Evolutionary conservation across 768 basidiomycete genomes (phyloP).

Genomic region (Coprinellus micaceus): DNA sequence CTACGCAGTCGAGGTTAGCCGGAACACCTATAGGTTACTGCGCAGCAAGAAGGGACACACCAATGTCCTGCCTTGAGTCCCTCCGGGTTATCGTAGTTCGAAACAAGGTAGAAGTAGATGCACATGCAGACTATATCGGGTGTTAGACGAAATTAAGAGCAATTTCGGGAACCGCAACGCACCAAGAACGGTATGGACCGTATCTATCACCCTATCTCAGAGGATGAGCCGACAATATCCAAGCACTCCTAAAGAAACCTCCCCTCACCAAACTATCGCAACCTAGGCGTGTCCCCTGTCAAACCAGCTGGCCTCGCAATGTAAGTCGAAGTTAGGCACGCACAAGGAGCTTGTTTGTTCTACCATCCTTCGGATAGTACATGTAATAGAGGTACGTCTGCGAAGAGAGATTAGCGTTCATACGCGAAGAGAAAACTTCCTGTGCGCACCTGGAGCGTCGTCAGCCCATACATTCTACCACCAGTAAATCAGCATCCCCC

Average conservation of each 20-base stretch:
- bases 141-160: background rate
- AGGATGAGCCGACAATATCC: background rate
- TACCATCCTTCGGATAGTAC: slow-evolving; percentile 29
- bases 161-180: background rate
- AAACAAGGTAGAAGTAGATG: slow-evolving; percentile 40
- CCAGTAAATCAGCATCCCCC: background rate
- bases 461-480: slow-evolving; percentile 33
- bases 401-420: background rate
- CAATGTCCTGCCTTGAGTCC: slow-evolving; percentile 34
- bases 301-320: background rate
- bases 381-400: slow-evolving; percentile 35
- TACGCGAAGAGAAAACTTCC: background rate
- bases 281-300: slow-evolving; percentile 18
- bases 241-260: background rate
- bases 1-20: slow-evolving; percentile 13
- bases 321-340: background rate
- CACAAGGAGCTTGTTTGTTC: slow-evolving; percentile 24
- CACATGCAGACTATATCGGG: slow-evolving; percentile 22
- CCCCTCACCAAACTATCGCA: slow-evolving; percentile 24
- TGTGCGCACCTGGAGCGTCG: slow-evolving; percentile 28
- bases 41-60: slow-evolving; percentile 18
- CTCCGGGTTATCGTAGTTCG: slow-evolving; percentile 33
- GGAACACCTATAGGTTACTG: no score
- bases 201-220: slow-evolving; percentile 25
- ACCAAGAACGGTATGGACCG: slow-evolving; percentile 29